phyloP scores from a whole-genome alignment of 2,329 filamentous ascomycete genomes.

The Thelonectria blattea region DNA sequence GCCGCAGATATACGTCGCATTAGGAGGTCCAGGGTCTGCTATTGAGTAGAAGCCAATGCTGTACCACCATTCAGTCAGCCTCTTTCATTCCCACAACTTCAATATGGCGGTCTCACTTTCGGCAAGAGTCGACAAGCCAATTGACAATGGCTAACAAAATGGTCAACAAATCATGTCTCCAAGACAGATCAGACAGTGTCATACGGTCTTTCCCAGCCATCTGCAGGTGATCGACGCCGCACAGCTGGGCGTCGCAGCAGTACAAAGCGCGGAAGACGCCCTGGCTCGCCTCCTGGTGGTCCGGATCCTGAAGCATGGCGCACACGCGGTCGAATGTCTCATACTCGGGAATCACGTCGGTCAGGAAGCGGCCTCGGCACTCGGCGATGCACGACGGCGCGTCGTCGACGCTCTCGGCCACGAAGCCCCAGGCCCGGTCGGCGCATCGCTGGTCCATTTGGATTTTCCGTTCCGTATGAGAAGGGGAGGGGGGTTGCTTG shows the following conservation, averaged over 20 bases:
- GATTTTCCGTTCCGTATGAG: no score
- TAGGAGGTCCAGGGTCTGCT: slow-evolving; percentile 37
- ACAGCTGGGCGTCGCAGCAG: slow-evolving; percentile 57
- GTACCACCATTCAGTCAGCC: slow-evolving; percentile 12
- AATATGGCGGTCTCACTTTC: slow-evolving; percentile 48
- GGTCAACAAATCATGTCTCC: slow-evolving; percentile 23
- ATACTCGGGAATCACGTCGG: slow-evolving; percentile 34
- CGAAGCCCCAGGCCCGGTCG: slow-evolving; percentile 39
- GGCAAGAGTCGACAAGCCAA: slow-evolving; percentile 57
- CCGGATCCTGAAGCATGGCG: slow-evolving; percentile 38
- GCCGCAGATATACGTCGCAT: slow-evolving; percentile 32
- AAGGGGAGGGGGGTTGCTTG: background rate
- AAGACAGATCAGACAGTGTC: slow-evolving; percentile 22
- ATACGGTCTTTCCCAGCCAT: slow-evolving; percentile 51
- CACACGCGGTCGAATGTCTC: slow-evolving; percentile 44
- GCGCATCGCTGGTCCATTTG: slow-evolving; percentile 25
- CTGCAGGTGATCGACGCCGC: slow-evolving; percentile 51
- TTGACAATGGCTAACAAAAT: slow-evolving; percentile 55
- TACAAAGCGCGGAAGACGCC: slow-evolving; percentile 54
- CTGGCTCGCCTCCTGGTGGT: slow-evolving; percentile 32
- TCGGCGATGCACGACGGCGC: slow-evolving; percentile 43
- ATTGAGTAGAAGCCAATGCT: slow-evolving; percentile 38
- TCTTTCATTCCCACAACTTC: background rate
- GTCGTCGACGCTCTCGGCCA: slow-evolving; percentile 40
- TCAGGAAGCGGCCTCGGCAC: slow-evolving; percentile 44